These are phyloP conservation scores for Didymella exigua DNA, from an alignment of 2,329 filamentous ascomycete species.

Conservation along the genomic window DNA sequence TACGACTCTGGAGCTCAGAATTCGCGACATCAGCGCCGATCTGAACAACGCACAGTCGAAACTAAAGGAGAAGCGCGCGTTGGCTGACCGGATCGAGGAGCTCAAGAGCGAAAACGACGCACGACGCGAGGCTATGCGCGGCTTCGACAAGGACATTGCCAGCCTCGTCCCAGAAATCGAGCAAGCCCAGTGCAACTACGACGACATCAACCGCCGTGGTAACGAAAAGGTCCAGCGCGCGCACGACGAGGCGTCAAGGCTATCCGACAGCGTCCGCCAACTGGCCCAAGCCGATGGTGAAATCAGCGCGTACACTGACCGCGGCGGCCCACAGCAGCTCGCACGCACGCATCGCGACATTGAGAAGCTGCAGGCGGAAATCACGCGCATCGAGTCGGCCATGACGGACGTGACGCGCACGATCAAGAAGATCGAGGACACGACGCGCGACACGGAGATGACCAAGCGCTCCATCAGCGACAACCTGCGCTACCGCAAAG, in stretches of 20 bases:
- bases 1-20: constrained; percentile 74
- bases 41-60: constrained; percentile 73
- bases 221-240: constrained; percentile 74
- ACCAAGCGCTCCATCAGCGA: constrained; percentile 87
- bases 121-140: constrained; percentile 72
- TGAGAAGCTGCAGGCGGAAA: constrained; percentile 67
- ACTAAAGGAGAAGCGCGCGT: constrained; percentile 77
- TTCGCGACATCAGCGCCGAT: constrained; percentile 74
- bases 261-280: constrained; percentile 77
- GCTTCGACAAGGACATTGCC: constrained; percentile 74
- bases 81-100: constrained; percentile 74
- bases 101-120: constrained; percentile 70
- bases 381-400: constrained; percentile 69
- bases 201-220: constrained; percentile 75
- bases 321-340: constrained; percentile 75
- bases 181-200: constrained; percentile 75
- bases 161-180: constrained; percentile 75
- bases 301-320: constrained; percentile 78
- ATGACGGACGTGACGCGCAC: constrained; percentile 69
- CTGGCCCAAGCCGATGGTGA: constrained; percentile 76
- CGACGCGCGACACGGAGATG: constrained; percentile 77
- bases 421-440: constrained; percentile 77
- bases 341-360: constrained; percentile 73
- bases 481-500: constrained; percentile 84
- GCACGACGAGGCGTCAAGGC: constrained; percentile 70